A percentile compares a stretch with the other conserved stretches of the same genome.
These are phyloP conservation scores for Fusarium sp. DNA, from an alignment of 2,329 filamentous ascomycete species.

Conservation along the genomic window DNA sequence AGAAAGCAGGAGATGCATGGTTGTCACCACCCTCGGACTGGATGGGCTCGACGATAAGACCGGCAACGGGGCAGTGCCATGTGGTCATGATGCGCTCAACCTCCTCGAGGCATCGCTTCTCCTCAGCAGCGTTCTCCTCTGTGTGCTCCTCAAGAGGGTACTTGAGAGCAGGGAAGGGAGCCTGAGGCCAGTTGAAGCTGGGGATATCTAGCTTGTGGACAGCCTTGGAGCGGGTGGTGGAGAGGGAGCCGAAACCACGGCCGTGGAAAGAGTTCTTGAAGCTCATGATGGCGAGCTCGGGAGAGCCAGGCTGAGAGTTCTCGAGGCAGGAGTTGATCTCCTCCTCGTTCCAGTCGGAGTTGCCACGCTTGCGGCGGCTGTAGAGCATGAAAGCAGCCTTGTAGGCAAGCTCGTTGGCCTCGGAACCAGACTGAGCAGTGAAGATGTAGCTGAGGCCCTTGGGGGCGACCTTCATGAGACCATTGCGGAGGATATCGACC, in stretches of 20 bases:
- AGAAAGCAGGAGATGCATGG: slow-evolving; percentile 83
- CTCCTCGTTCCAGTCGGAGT: slow-evolving; percentile 77
- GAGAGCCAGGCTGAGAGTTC: slow-evolving; percentile 79
- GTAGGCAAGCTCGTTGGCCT: slow-evolving; percentile 88
- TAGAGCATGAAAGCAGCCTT: slow-evolving; percentile 90
- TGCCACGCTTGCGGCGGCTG: slow-evolving; percentile 77
- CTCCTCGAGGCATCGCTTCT: slow-evolving; percentile 79
- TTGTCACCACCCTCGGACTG: slow-evolving; percentile 89
- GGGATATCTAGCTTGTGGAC: slow-evolving; percentile 91
- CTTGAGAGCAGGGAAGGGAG: slow-evolving; percentile 81
- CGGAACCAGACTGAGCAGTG: slow-evolving; percentile 82
- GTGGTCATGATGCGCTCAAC: slow-evolving; percentile 78
- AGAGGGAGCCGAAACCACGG: slow-evolving; percentile 81
- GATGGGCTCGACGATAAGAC: slow-evolving; percentile 82
- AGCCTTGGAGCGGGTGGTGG: slow-evolving; percentile 83
- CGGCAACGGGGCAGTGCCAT: slow-evolving; percentile 77
- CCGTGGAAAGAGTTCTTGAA: slow-evolving; percentile 86
- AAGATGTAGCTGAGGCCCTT: slow-evolving; percentile 84
- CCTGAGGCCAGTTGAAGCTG: slow-evolving; percentile 89
- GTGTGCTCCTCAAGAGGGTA: slow-evolving; percentile 80
- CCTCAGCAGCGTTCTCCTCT: slow-evolving; percentile 78
- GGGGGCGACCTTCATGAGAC: slow-evolving; percentile 79
- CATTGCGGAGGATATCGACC: slow-evolving; percentile 77
- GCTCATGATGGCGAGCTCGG: slow-evolving; percentile 81
- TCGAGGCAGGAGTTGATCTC: slow-evolving; percentile 77